These are phyloP conservation scores for Cladosporium colombiae DNA, from an alignment of 2,329 filamentous ascomycete genomes.

Conservation along the genomic window DNA sequence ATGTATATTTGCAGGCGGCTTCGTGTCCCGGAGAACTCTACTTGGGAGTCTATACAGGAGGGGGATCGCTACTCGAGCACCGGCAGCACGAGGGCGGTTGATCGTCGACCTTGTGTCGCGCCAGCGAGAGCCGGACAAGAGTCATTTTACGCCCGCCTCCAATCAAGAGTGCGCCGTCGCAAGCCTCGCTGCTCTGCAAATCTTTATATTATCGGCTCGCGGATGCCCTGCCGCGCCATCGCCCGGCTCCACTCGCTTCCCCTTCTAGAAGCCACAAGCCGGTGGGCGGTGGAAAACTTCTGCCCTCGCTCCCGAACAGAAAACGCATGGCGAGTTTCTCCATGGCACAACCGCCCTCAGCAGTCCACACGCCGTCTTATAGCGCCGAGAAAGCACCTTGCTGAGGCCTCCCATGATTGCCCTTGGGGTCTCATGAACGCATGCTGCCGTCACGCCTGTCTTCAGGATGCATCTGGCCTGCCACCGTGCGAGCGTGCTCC, in stretches of 20 bases:
- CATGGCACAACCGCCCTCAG: conserved; percentile 12
- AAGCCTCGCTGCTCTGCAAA: neutral
- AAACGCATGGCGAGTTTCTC: neutral
- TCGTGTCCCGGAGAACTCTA: neutral
- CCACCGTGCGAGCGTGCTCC: neutral
- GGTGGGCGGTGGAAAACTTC: neutral
- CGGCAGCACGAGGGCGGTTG: neutral
- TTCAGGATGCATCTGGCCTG: neutral
- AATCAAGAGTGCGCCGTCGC: neutral
- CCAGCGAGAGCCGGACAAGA: conserved; percentile 15
- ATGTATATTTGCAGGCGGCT: conserved; percentile 1
- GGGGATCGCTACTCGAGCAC: neutral
- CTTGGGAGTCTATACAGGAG: neutral
- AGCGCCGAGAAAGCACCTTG: conserved; percentile 18
- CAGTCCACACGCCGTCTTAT: neutral
- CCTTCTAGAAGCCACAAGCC: conserved; percentile 7
- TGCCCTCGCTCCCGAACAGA: neutral
- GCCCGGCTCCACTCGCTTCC: neutral
- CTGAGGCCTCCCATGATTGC: conserved; percentile 1
- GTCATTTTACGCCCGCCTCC: neutral
- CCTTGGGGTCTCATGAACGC: neutral
- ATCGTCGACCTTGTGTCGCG: neutral
- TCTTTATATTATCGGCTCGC: conserved; percentile 12
- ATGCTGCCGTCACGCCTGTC: conserved; percentile 5
- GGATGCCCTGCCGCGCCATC: conserved; percentile 8